phyloP scores from a whole-genome alignment of 768 basidiomycete genomes.

The Collybia mongolica region DNA sequence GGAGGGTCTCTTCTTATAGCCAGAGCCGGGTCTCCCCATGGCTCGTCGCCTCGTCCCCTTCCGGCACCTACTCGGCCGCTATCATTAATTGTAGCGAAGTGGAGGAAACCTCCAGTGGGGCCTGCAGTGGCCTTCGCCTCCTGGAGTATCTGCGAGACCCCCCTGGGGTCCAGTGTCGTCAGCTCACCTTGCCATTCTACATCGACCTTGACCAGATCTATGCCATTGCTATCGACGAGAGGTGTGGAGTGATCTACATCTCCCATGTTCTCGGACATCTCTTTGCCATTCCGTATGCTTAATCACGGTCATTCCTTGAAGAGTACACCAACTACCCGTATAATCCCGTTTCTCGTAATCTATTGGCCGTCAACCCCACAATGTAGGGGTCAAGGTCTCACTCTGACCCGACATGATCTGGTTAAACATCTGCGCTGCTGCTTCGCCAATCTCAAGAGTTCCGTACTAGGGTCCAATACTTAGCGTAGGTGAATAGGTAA shows the following conservation, averaged over 20 bases:
- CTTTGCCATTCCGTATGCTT: conserved; percentile 12
- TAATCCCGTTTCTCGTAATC: too few species aligned
- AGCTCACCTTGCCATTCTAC: conserved; percentile 6
- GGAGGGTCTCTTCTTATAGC: not conserved
- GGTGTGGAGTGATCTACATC: conserved; percentile 13
- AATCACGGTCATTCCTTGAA: not conserved
- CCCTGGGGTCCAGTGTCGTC: not conserved
- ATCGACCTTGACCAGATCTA: conserved; percentile 9
- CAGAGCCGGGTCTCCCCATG: not conserved
- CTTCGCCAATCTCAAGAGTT: conserved; percentile 33
- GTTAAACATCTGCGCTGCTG: conserved; percentile 39
- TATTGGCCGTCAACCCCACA: not conserved
- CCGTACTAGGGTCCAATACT: too few species aligned
- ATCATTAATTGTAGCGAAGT: not conserved
- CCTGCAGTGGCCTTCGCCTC: not conserved
- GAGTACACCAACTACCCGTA: too few species aligned
- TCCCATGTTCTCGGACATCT: conserved; percentile 9
- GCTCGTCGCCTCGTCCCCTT: conserved; percentile 5
- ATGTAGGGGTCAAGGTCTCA: conserved; percentile 15
- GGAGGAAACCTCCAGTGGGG: not conserved
- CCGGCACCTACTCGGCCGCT: conserved; percentile 5
- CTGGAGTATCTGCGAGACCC: not conserved
- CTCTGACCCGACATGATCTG: conserved; percentile 34
- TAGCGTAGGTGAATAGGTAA: not conserved
- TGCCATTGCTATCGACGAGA: conserved; percentile 10